phyloP scores from a whole-genome alignment of 116 monocot genomes.

The Papilionanthe hybrid region DNA sequence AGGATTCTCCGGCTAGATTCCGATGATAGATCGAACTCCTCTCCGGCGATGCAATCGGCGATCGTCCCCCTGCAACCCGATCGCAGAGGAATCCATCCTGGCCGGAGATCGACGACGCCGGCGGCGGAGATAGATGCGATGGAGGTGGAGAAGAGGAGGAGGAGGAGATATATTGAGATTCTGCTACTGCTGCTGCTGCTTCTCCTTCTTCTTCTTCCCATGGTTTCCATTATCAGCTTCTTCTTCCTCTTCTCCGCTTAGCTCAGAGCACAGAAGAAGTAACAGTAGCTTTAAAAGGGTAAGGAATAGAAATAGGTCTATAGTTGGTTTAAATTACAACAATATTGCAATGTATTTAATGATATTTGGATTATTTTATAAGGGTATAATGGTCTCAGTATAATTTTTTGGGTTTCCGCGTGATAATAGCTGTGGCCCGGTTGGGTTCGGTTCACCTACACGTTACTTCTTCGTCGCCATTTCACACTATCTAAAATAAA shows the following conservation, averaged over 20 bases:
- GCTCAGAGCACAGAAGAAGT: not conserved
- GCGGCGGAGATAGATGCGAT: not conserved
- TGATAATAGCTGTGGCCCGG: too few relatives aligned
- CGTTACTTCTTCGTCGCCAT: too few relatives aligned
- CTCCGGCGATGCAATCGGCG: conserved; percentile 23
- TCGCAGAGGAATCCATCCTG: conserved; percentile 14
- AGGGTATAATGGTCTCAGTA: not conserved
- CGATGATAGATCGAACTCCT: conserved; percentile 34
- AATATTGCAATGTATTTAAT: not conserved
- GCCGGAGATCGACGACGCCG: not conserved
- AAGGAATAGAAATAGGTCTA: not conserved
- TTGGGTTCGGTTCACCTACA: too few relatives aligned
- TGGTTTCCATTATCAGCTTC: not conserved
- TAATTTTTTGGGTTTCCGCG: too few relatives aligned
- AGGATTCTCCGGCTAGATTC: conserved; percentile 47
- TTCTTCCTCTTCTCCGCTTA: not conserved
- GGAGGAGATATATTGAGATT: not conserved
- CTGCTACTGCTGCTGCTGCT: not conserved
- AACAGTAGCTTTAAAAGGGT: not conserved
- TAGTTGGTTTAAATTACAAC: not conserved
- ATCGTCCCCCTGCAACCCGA: conserved; percentile 35
- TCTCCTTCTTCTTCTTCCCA: conserved; percentile 1
- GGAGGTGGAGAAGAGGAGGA: conserved; percentile 10
- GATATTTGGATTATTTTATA: not conserved
- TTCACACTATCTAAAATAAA: too few relatives aligned